phyloP scores from a whole-genome alignment of 306 rosid species.

The Sphenostylis stenocarpa region DNA sequence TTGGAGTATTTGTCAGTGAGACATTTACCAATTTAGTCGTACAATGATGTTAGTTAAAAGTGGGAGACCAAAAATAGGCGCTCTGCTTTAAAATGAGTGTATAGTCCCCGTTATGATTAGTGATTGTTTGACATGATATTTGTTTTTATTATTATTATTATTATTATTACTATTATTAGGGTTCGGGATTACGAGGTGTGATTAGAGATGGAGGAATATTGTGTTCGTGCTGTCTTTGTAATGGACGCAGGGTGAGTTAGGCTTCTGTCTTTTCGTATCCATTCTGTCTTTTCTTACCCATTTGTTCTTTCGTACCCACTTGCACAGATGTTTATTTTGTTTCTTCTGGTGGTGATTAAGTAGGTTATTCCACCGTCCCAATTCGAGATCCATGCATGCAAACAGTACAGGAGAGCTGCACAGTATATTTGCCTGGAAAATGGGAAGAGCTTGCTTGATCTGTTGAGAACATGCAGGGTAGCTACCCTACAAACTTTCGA shows the following conservation, averaged over 20 bases:
- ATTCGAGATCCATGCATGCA: constrained; percentile 96
- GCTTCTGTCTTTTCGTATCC: constrained; percentile 21
- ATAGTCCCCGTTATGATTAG: not conserved
- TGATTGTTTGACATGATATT: not conserved
- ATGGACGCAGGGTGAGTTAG: constrained; percentile 70
- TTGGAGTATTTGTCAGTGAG: too few species aligned
- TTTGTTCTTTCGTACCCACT: constrained; percentile 10
- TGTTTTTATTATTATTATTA: constrained; percentile 28
- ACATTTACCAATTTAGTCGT: not conserved
- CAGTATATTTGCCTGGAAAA: constrained; percentile 90
- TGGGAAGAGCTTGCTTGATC: constrained; percentile 87
- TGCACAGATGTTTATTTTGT: constrained; percentile 20
- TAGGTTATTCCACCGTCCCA: constrained; percentile 89
- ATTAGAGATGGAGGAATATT: constrained; percentile 82
- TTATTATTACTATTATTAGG: too few species aligned
- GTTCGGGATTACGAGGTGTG: constrained; percentile 74
- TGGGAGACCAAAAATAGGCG: too few species aligned
- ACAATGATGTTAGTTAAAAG: too few species aligned
- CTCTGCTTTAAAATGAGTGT: too few species aligned
- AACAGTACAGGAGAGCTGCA: constrained; percentile 80
- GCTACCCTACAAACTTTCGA: constrained; percentile 69
- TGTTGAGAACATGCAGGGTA: constrained; percentile 69
- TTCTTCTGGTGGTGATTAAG: constrained; percentile 2
- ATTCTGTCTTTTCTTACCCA: constrained; percentile 19
- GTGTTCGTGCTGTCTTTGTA: constrained; percentile 81